Percentiles rank a stretch among this genome's conserved stretches.
Conservation (phyloP, 441 rosid genomes). For the Flueggea neowawraea region DNA sequence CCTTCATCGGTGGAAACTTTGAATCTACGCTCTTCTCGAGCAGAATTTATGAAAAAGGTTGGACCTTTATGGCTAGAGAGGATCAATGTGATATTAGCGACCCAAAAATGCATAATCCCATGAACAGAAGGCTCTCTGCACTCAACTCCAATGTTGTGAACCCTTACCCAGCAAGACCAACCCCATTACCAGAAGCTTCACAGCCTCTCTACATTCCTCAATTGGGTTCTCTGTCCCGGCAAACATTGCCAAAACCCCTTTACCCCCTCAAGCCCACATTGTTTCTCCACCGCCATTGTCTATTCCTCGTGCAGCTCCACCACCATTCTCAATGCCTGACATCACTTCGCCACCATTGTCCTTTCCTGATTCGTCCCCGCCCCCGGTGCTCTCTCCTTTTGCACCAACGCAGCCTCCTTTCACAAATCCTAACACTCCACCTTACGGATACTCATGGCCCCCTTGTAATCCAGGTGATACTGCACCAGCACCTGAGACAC, state of each 20-base stretch:
- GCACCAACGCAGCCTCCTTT: slow-evolving; percentile 19
- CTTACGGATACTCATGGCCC: slow-evolving; percentile 33
- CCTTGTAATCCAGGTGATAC: slow-evolving; percentile 45
- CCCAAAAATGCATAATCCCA: slow-evolving; percentile 12
- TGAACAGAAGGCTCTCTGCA: slow-evolving; percentile 45
- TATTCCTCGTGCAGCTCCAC: slow-evolving; percentile 18
- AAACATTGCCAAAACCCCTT: slow-evolving; percentile 35
- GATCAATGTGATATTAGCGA: slow-evolving; percentile 38
- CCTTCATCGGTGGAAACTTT: slow-evolving; percentile 23
- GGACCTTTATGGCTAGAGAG: slow-evolving; percentile 37
- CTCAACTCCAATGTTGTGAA: slow-evolving; percentile 26
- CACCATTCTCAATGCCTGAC: neutral
- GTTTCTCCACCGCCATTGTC: slow-evolving; percentile 26
- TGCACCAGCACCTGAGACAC: slow-evolving; percentile 43
- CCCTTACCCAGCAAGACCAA: slow-evolving; percentile 37
- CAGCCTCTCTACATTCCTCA: slow-evolving; percentile 42
- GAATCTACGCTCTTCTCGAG: slow-evolving; percentile 22
- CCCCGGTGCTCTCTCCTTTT: slow-evolving; percentile 9
- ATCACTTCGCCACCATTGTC: slow-evolving; percentile 11
- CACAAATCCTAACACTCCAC: slow-evolving; percentile 1
- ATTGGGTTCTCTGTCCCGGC: slow-evolving; percentile 50
- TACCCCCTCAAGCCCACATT: slow-evolving; percentile 17
- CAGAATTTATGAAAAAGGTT: slow-evolving; percentile 31
- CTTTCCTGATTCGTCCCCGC: slow-evolving; percentile 9
- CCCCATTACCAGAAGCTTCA: slow-evolving; percentile 46